These are phyloP conservation scores for Aspergillus jensenii DNA, from an alignment of 2,329 filamentous ascomycete genomes.

Conservation along the genomic window DNA sequence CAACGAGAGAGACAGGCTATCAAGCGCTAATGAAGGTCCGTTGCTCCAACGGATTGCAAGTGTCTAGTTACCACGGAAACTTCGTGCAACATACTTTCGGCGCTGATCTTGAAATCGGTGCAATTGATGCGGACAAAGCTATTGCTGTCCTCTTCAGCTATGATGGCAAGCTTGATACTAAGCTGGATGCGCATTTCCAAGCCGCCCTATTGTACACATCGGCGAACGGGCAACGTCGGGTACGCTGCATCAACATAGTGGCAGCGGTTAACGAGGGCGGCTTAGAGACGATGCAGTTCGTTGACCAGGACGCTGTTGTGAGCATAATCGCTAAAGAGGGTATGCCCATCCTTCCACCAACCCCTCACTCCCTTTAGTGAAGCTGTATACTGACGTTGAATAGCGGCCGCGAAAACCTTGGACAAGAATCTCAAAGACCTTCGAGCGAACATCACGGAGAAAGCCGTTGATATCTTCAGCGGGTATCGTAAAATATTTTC, in stretches of 20 bases:
- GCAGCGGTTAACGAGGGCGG: constrained; percentile 86
- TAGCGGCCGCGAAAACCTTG: constrained; percentile 77
- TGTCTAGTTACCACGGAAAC: constrained; percentile 92
- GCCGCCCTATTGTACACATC: constrained; percentile 93
- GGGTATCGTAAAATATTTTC: constrained; percentile 92
- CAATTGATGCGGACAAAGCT: constrained; percentile 90
- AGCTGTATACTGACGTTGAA: constrained; percentile 22
- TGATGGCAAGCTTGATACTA: constrained; percentile 95
- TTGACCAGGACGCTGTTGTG: constrained; percentile 93
- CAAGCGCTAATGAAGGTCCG: constrained; percentile 98
- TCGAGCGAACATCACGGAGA: constrained; percentile 78
- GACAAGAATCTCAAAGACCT: constrained; percentile 81
- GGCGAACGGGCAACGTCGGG: constrained; percentile 80
- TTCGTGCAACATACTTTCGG: constrained; percentile 95
- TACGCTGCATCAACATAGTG: constrained; percentile 90
- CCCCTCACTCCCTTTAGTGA: not conserved
- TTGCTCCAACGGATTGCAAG: constrained; percentile 93
- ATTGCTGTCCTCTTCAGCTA: constrained; percentile 89
- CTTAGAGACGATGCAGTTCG: constrained; percentile 81
- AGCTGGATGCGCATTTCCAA: constrained; percentile 97
- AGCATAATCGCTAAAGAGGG: constrained; percentile 85
- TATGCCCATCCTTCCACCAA: constrained; percentile 22
- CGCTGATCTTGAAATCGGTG: constrained; percentile 89
- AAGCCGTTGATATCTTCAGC: constrained; percentile 87
- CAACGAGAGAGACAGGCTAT: constrained; percentile 88